A percentile compares a stretch with the other conserved stretches of the same genome.
Conservation (phyloP, 1,139 yeast species). For the Lodderomyces parapsilosis region DNA sequence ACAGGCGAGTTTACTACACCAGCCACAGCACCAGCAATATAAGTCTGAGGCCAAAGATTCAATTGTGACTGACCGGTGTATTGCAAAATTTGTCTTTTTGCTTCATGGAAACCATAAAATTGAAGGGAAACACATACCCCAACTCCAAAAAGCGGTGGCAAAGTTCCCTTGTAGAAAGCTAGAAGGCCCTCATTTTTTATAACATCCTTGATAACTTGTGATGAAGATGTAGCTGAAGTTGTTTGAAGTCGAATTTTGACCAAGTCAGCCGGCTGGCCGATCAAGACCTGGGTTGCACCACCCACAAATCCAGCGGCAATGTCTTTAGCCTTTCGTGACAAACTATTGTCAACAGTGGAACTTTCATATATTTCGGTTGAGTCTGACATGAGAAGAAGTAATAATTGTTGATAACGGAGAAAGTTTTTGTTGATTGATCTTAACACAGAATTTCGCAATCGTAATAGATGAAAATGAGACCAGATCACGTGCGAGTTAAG, state of each 20-base stretch:
- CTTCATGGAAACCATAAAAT: slow-evolving; percentile 76
- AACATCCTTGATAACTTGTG: slow-evolving; percentile 53
- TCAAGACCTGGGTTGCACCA: slow-evolving; percentile 67
- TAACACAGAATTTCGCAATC: slow-evolving; percentile 2
- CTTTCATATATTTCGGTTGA: slow-evolving; percentile 6
- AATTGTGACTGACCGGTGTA: slow-evolving; percentile 29
- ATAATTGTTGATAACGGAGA: not conserved
- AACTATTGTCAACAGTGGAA: slow-evolving; percentile 44
- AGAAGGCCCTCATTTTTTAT: slow-evolving; percentile 56
- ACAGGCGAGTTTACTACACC: slow-evolving; percentile 76
- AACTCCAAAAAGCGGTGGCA: slow-evolving; percentile 53
- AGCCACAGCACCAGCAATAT: slow-evolving; percentile 72
- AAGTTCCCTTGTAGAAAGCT: slow-evolving; percentile 59
- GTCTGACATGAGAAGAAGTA: slow-evolving; percentile 9
- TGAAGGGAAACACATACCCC: slow-evolving; percentile 76
- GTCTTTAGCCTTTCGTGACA: slow-evolving; percentile 60
- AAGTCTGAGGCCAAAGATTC: slow-evolving; percentile 60
- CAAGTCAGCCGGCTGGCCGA: slow-evolving; percentile 74
- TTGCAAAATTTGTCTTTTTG: slow-evolving; percentile 57
- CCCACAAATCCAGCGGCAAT: slow-evolving; percentile 52
- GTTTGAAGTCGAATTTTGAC: slow-evolving; percentile 69
- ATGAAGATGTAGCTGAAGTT: slow-evolving; percentile 35
- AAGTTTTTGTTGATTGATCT: not conserved
- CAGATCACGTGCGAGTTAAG: not conserved
- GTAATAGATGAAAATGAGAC: not conserved